Conservation (phyloP, 176 grass and related monocot species). For the Triticum dicoccoides region DNA sequence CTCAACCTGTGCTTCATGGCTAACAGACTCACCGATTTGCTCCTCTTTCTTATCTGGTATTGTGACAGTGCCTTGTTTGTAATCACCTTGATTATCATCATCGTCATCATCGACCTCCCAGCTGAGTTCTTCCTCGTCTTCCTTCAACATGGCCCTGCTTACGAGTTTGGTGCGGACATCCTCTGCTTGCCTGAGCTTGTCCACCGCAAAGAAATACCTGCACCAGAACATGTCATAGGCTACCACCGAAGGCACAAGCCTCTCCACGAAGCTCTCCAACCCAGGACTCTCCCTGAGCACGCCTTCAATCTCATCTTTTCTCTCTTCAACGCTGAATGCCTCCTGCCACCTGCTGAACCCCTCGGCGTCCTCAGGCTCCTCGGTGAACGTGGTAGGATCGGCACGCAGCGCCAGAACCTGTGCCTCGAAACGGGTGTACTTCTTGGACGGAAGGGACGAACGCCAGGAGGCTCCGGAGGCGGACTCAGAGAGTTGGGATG, state of each 20-base stretch:
- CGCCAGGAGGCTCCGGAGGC: conserved; percentile 39
- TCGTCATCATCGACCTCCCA: conserved; percentile 84
- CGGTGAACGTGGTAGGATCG: conserved; percentile 63
- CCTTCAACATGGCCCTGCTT: conserved; percentile 62
- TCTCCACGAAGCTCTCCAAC: conserved; percentile 86
- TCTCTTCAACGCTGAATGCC: conserved; percentile 47
- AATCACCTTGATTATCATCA: conserved; percentile 32
- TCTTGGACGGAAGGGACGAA: conserved; percentile 41
- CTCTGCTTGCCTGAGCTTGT: conserved; percentile 85
- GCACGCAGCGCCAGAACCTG: conserved; percentile 71
- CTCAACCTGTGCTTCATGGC: conserved; percentile 13
- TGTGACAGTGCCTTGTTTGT: conserved; percentile 22
- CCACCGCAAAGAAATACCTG: conserved; percentile 76
- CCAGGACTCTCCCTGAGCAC: conserved; percentile 71
- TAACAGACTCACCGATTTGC: conserved; percentile 8
- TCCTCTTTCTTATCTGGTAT: conserved; percentile 38
- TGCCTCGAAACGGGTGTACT: conserved; percentile 79
- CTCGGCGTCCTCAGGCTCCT: conserved; percentile 55
- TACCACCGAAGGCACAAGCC: conserved; percentile 73
- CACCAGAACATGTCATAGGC: conserved; percentile 82
- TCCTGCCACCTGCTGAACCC: conserved; percentile 63
- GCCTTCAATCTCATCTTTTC: conserved; percentile 58
- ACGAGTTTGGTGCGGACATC: conserved; percentile 88
- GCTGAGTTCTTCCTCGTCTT: conserved; percentile 76
- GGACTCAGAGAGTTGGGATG: conserved; percentile 22